These are phyloP conservation scores for Zasmidium citrigriseum DNA, from an alignment of 2,329 filamentous ascomycete genomes.

Conservation along the genomic window DNA sequence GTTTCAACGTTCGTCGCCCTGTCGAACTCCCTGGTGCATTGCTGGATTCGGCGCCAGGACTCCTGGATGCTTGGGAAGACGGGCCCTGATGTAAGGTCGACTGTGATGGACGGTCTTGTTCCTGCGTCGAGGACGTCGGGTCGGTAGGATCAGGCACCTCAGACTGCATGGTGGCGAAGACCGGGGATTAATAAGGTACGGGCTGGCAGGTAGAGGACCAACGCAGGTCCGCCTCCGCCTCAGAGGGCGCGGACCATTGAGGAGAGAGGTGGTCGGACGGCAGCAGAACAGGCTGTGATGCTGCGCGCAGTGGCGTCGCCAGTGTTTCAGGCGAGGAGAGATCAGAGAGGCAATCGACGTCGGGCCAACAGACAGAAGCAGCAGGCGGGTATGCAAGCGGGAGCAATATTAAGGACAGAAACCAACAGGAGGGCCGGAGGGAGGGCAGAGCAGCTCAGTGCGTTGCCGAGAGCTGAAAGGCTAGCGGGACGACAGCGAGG, in stretches of 20 bases:
- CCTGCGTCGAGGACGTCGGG: neutral
- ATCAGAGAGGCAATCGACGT: neutral
- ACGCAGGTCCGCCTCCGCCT: slow-evolving; percentile 1
- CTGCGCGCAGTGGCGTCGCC: neutral
- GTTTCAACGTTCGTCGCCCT: slow-evolving; percentile 10
- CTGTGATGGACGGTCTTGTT: neutral
- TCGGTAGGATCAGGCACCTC: slow-evolving; percentile 3
- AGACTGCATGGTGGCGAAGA: slow-evolving; percentile 9
- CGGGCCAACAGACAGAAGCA: slow-evolving; percentile 1
- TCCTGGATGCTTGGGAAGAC: slow-evolving; percentile 4
- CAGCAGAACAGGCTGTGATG: neutral
- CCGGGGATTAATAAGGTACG: slow-evolving; percentile 4
- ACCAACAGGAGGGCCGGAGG: neutral
- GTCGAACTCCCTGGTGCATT: slow-evolving; percentile 7
- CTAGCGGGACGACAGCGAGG: neutral
- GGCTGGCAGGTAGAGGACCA: slow-evolving; percentile 2
- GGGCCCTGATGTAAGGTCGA: neutral
- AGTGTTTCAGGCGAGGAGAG: neutral
- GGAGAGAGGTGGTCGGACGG: neutral
- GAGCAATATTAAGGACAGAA: slow-evolving; percentile 4
- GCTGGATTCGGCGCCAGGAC: slow-evolving; percentile 7
- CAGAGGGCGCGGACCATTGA: neutral
- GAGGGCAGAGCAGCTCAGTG: neutral
- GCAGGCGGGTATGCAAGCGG: slow-evolving; percentile 9
- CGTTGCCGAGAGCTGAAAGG: slow-evolving; percentile 1